phyloP scores from a whole-genome alignment of 2,329 filamentous ascomycete genomes.

The Verticillium isaacii region DNA sequence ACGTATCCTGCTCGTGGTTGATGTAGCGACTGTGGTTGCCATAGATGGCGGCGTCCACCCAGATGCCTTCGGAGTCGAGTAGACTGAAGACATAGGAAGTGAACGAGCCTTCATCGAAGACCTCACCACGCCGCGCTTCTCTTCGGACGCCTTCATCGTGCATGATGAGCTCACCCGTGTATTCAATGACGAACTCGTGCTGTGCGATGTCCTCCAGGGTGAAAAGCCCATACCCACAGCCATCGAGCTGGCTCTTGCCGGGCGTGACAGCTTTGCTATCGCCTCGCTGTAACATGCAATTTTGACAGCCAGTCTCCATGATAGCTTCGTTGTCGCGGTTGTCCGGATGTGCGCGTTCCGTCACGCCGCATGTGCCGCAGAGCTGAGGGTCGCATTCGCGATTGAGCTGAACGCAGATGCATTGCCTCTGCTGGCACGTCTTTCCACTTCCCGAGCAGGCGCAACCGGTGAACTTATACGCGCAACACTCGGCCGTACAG shows the following conservation, averaged over 20 bases:
- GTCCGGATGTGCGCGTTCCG: slow-evolving; percentile 63
- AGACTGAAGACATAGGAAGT: slow-evolving; percentile 62
- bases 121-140: slow-evolving; percentile 54
- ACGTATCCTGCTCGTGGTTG: slow-evolving; percentile 62
- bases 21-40: slow-evolving; percentile 82
- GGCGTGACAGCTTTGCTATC: slow-evolving; percentile 61
- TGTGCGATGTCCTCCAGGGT: slow-evolving; percentile 61
- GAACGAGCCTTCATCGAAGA: slow-evolving; percentile 56
- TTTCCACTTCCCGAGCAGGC: slow-evolving; percentile 58
- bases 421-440: slow-evolving; percentile 54
- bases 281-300: slow-evolving; percentile 67
- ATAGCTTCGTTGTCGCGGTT: slow-evolving; percentile 57
- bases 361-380: slow-evolving; percentile 66
- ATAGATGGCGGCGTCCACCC: slow-evolving; percentile 71
- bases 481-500: slow-evolving; percentile 54
- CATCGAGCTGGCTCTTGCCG: slow-evolving; percentile 63
- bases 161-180: slow-evolving; percentile 72
- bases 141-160: slow-evolving; percentile 65
- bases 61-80: slow-evolving; percentile 55
- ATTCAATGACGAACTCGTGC: slow-evolving; percentile 76
- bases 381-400: slow-evolving; percentile 78
- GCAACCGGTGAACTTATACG: slow-evolving; percentile 62
- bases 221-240: slow-evolving; percentile 71
- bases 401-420: slow-evolving; percentile 67
- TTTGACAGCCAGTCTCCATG: slow-evolving; percentile 60